A percentile compares a stretch with the other conserved stretches of the same genome.
phyloP scores from a whole-genome alignment of 148 eudicot species.

The Spergularia bocconei region DNA sequence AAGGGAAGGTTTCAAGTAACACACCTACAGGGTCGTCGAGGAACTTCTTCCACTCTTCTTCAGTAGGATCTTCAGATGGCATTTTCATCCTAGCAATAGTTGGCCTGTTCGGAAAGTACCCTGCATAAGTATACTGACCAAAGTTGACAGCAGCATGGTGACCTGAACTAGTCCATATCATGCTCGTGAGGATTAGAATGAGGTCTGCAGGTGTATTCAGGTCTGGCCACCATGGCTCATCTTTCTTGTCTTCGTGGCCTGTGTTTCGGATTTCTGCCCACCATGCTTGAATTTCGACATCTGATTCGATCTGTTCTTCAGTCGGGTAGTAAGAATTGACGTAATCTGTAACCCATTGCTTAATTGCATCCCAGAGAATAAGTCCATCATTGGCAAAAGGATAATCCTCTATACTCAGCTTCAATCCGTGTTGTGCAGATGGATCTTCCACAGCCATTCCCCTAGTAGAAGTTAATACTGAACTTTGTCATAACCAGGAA shows the following conservation, averaged over 20 bases:
- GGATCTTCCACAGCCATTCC: slow-evolving; percentile 45
- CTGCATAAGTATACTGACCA: slow-evolving; percentile 66
- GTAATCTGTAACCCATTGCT: slow-evolving; percentile 65
- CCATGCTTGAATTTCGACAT: slow-evolving; percentile 73
- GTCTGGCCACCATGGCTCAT: slow-evolving; percentile 73
- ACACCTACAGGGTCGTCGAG: slow-evolving; percentile 35
- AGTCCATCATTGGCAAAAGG: slow-evolving; percentile 79
- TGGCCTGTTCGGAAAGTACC: slow-evolving; percentile 66
- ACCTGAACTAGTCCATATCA: slow-evolving; percentile 75
- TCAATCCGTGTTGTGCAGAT: slow-evolving; percentile 59
- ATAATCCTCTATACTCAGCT: slow-evolving; percentile 64
- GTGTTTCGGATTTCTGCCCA: slow-evolving; percentile 58
- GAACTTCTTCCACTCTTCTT: slow-evolving; percentile 36
- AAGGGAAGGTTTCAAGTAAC: slow-evolving; percentile 45
- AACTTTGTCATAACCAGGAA: no score
- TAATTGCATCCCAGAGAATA: slow-evolving; percentile 62
- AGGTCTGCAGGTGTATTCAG: slow-evolving; percentile 45
- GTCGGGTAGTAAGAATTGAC: slow-evolving; percentile 51
- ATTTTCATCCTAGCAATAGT: slow-evolving; percentile 58
- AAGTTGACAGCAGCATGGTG: slow-evolving; percentile 90
- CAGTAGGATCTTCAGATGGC: slow-evolving; percentile 54
- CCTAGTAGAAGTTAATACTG: neutral
- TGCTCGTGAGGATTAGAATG: slow-evolving; percentile 44
- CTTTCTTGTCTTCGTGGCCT: slow-evolving; percentile 72
- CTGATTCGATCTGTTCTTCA: slow-evolving; percentile 32